A percentile compares a stretch with the other conserved stretches of the same genome.
Evolutionary conservation across 2,329 filamentous ascomycete genomes (phyloP).

Genomic region (Emergomyces orientalis): DNA sequence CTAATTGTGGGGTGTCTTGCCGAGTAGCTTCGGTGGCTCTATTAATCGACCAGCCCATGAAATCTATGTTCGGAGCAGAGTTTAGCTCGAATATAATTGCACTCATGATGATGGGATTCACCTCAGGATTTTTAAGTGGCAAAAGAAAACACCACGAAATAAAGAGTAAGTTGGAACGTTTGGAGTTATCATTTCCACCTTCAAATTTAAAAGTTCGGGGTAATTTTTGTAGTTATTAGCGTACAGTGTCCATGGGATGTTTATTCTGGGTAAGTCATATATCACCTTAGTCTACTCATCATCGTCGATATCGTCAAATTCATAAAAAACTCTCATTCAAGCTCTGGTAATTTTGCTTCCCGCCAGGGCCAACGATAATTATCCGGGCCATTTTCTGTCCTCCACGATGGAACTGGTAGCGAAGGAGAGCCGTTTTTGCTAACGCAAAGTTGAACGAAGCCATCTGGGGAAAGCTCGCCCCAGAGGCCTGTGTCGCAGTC

Average conservation of each 20-base stretch:
- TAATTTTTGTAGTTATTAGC: no score
- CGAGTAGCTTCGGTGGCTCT: no score
- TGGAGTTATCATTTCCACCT: no score
- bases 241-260: background rate
- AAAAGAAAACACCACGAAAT: no score
- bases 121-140: no score
- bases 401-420: background rate
- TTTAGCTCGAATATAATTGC: no score
- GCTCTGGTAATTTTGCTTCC: background rate
- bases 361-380: background rate
- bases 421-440: background rate
- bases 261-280: background rate
- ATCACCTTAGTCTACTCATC: background rate
- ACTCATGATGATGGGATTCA: no score
- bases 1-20: no score
- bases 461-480: background rate
- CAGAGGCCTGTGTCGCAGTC: constrained; percentile 1
- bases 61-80: no score
- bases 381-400: background rate
- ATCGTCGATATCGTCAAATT: background rate
- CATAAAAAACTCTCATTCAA: background rate
- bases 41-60: no score
- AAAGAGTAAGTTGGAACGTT: no score
- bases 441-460: background rate
- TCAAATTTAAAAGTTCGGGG: no score